Conservation (phyloP, 139 green algal genomes). For the Chlorella sp. region DNA sequence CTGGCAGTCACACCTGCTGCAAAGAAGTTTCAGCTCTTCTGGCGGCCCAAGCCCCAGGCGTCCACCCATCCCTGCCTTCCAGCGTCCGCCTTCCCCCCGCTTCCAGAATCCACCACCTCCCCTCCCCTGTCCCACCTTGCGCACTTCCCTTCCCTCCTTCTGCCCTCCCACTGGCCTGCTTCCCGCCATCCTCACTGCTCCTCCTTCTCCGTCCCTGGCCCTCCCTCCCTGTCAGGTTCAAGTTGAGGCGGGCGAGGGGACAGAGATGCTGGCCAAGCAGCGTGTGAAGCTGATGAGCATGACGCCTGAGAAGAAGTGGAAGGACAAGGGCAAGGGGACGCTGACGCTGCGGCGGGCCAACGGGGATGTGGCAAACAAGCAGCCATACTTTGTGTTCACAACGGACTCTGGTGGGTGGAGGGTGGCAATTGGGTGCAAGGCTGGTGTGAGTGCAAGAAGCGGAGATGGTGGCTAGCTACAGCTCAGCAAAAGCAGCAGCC, state of each 20-base stretch:
- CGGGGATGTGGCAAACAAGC: slow-evolving; percentile 4
- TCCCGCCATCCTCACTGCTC: too few species aligned
- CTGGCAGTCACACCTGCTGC: background rate
- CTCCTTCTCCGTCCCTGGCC: too few species aligned
- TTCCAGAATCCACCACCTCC: too few species aligned
- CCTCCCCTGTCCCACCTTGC: too few species aligned
- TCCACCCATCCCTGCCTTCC: background rate
- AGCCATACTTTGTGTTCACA: slow-evolving; percentile 51
- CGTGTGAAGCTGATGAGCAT: slow-evolving; percentile 39
- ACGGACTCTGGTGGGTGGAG: slow-evolving; percentile 30
- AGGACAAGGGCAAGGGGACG: slow-evolving; percentile 44
- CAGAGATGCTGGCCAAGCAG: slow-evolving; percentile 43
- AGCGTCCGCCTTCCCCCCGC: background rate
- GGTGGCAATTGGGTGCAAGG: background rate
- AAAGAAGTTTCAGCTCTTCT: too few species aligned
- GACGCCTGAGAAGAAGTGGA: slow-evolving; percentile 48
- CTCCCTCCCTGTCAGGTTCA: slow-evolving; percentile 20
- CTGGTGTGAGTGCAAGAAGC: background rate
- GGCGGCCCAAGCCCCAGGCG: too few species aligned
- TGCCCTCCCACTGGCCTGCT: too few species aligned
- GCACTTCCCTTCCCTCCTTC: too few species aligned
- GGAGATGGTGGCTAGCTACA: too few species aligned
- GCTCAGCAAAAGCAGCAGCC: background rate
- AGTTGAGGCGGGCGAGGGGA: slow-evolving; percentile 21
- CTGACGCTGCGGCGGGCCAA: slow-evolving; percentile 47